Evolutionary conservation across 352 stramenopile genomes (phyloP).

Genomic region (Globisporangium recalcitrans): DNA sequence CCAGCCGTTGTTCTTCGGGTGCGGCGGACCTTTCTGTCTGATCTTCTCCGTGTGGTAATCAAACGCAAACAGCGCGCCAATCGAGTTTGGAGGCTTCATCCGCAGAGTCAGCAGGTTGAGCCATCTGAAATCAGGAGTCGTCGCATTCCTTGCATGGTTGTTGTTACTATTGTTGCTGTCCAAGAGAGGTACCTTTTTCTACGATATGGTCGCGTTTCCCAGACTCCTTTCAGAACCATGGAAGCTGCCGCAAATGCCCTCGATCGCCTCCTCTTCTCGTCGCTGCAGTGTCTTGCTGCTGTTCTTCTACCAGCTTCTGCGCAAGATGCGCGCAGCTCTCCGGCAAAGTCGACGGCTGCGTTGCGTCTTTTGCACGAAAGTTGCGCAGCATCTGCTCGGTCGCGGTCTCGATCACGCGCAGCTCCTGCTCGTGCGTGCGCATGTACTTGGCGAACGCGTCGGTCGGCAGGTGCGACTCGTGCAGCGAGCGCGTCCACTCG

Average conservation of each 20-base stretch:
- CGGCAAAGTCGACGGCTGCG: conserved; percentile 26
- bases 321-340: conserved; percentile 26
- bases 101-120: no score
- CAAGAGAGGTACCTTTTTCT: no score
- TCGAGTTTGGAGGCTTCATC: no score
- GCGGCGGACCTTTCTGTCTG: no score
- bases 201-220: background rate
- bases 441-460: conserved; percentile 57
- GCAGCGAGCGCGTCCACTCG: conserved; percentile 54
- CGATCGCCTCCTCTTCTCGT: conserved; percentile 18
- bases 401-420: conserved; percentile 42
- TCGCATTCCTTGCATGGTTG: no score
- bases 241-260: conserved; percentile 20
- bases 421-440: conserved; percentile 46
- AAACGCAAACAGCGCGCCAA: no score
- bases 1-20: no score
- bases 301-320: conserved; percentile 17
- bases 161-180: no score
- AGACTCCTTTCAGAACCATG: conserved; percentile 32
- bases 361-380: conserved; percentile 41
- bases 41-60: no score
- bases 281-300: conserved; percentile 1
- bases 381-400: conserved; percentile 55
- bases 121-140: no score
- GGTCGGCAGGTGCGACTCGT: conserved; percentile 50